Percentiles rank a stretch among this genome's conserved stretches.
These are phyloP conservation scores for Candida pseudocylindracea DNA, from an alignment of 1,139 yeast genomes.

Conservation along the genomic window DNA sequence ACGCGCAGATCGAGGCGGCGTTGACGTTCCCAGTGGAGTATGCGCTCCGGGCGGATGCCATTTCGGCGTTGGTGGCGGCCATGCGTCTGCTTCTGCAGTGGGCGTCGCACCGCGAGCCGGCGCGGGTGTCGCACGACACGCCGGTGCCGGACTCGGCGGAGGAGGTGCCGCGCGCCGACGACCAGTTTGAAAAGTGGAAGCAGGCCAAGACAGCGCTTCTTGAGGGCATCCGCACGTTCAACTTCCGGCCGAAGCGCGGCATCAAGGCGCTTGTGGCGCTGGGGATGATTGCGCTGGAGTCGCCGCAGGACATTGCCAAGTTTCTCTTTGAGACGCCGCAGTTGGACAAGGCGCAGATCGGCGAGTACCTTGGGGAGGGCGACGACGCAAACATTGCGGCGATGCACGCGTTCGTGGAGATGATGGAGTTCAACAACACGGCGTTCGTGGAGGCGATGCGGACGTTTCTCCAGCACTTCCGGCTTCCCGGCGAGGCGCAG, in stretches of 20 bases:
- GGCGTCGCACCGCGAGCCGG: conserved; percentile 17
- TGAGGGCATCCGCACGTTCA: conserved; percentile 63
- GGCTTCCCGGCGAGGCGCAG: conserved; percentile 97
- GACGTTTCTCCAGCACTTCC: conserved; percentile 60
- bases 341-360: conserved; percentile 64
- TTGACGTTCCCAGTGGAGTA: conserved; percentile 45
- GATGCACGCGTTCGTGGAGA: conserved; percentile 89
- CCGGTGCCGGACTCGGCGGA: conserved; percentile 3
- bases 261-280: conserved; percentile 34
- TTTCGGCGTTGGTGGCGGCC: conserved; percentile 65
- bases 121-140: background rate
- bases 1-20: background rate
- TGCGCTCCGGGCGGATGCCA: conserved; percentile 62
- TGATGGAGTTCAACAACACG: conserved; percentile 49
- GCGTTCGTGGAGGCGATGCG: conserved; percentile 78
- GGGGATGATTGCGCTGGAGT: conserved; percentile 37
- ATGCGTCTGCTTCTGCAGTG: conserved; percentile 65
- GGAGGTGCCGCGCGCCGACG: conserved; percentile 44
- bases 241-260: conserved; percentile 71
- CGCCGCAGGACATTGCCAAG: conserved; percentile 48
- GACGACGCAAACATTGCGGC: conserved; percentile 53
- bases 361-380: conserved; percentile 88
- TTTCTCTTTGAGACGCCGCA: conserved; percentile 64
- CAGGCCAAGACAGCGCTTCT: conserved; percentile 63
- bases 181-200: conserved; percentile 69